Evolutionary conservation across 1,284 basidiomycete genomes (phyloP), one percentile per base, ranked within the genome.

Genomic region (Ustilago trichophora): DNA sequence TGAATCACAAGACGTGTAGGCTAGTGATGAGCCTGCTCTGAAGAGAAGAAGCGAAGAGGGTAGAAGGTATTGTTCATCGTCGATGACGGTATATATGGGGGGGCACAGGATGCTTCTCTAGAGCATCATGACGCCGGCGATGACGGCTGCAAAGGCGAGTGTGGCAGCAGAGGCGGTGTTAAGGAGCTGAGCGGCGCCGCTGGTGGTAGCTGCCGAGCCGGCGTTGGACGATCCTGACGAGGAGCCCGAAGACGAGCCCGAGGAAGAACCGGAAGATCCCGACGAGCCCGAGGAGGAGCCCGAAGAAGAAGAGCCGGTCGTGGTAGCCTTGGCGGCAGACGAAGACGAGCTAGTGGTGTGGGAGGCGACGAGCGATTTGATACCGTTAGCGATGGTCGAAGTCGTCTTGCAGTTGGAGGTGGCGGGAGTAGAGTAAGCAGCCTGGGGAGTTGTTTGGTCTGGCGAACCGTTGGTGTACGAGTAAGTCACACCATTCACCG

Each of bases 391-490:
- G 38, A 78, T 76, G 36, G 72, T 70, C 15, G 34, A 33, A 19
- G 51, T 54, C 19, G 72, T 56, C 32, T 49, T 38, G 51, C 79
- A 80, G 70, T 75, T 76, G 42, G 70, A 73, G 16, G 78, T 73
- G 32, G 59, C 33, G 5, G 79, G 79, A 11, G 60, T 59, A 16
- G 79, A 78, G 78, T 76, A 77, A 21, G 79, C 78, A n/a, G 73
- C 73, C 9, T 46, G 42, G 5, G 78, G 78, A 8, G 78, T 80
- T 26, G 43, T 25, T 49, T 77, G 47, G 48, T 70, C 72, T 16
- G 74, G 53, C 19, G 65, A 43, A n/a, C 76, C 78, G 50, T 80
- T 80, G 48, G 76, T 76, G 65, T 73, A 80, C 15, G 72, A 67
- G 51, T 70, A 64, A 7, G 53, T 48, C 25, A 47, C 31, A 25